Evolutionary conservation across 2,329 filamentous ascomycete genomes (phyloP).

Genomic region (Beauveria sp.): DNA sequence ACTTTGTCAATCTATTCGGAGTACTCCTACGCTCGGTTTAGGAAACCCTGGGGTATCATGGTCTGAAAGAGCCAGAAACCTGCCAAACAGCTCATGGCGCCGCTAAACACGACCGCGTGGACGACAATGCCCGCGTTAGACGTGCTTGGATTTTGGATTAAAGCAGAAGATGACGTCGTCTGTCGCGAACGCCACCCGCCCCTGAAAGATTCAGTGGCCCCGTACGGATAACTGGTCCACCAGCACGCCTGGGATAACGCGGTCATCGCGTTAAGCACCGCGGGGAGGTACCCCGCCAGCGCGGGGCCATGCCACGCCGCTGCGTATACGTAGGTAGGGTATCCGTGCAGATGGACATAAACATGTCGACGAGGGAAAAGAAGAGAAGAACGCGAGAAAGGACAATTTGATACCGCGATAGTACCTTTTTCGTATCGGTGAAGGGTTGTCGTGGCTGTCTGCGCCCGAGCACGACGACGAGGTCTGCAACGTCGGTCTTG

Average conservation of each 20-base stretch:
- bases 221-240: slow-evolving; percentile 56
- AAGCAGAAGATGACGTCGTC: slow-evolving; percentile 10
- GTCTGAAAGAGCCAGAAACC: slow-evolving; percentile 15
- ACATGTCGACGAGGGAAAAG: slow-evolving; percentile 52
- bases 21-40: slow-evolving; percentile 13
- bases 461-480: slow-evolving; percentile 17
- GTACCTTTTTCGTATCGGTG: neutral
- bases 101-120: slow-evolving; percentile 20
- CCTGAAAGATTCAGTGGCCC: slow-evolving; percentile 76
- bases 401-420: slow-evolving; percentile 23
- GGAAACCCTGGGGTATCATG: slow-evolving; percentile 14
- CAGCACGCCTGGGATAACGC: slow-evolving; percentile 66
- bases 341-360: slow-evolving; percentile 60
- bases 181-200: slow-evolving; percentile 27
- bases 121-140: slow-evolving; percentile 22
- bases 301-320: slow-evolving; percentile 19
- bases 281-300: slow-evolving; percentile 61
- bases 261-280: slow-evolving; percentile 76
- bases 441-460: no score
- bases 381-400: slow-evolving; percentile 54
- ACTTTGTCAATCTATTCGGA: neutral
- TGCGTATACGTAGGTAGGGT: slow-evolving; percentile 65
- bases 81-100: slow-evolving; percentile 16
- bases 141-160: neutral
- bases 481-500: no score